These are phyloP conservation scores for Lasiosphaeria hispida DNA, from an alignment of 495 filamentous ascomycete species.

Conservation along the genomic window DNA sequence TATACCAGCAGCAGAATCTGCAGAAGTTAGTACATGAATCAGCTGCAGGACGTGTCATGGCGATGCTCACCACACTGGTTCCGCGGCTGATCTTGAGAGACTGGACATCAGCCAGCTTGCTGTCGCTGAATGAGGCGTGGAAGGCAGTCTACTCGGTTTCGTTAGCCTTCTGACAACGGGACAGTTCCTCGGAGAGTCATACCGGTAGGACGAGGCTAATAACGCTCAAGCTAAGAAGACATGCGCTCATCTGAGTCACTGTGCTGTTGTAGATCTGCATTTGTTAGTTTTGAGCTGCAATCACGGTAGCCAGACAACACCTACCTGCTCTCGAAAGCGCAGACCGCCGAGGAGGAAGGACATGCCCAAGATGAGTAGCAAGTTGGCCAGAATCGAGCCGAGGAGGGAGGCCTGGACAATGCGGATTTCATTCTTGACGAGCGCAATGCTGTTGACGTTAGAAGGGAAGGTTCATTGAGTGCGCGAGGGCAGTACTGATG, in stretches of 20 bases:
- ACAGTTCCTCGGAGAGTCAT: background rate
- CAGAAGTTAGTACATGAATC: slow-evolving; percentile 8
- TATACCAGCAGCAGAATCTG: slow-evolving; percentile 80
- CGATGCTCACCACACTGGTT: slow-evolving; percentile 71
- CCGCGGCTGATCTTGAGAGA: slow-evolving; percentile 84
- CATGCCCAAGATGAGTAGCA: slow-evolving; percentile 88
- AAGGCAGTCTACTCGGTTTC: slow-evolving; percentile 66
- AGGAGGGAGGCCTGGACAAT: slow-evolving; percentile 88
- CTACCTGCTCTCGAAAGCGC: slow-evolving; percentile 79
- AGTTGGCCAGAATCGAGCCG: slow-evolving; percentile 83
- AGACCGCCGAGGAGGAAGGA: slow-evolving; percentile 83
- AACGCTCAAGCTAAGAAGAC: slow-evolving; percentile 83
- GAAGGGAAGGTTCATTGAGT: slow-evolving; percentile 4
- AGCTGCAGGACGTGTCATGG: background rate
- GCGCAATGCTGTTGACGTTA: slow-evolving; percentile 56
- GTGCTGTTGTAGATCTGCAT: slow-evolving; percentile 85
- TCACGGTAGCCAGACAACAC: slow-evolving; percentile 1
- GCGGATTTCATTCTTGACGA: slow-evolving; percentile 75
- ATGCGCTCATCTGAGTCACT: slow-evolving; percentile 93
- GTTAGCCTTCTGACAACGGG: background rate
- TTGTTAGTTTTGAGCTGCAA: slow-evolving; percentile 21
- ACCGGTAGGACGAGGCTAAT: slow-evolving; percentile 79
- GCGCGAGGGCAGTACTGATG: background rate
- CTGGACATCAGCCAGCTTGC: slow-evolving; percentile 57
- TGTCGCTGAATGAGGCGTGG: slow-evolving; percentile 76